These are phyloP conservation scores for Exophiala viscosa DNA, from an alignment of 2,329 filamentous ascomycete genomes.

Conservation along the genomic window DNA sequence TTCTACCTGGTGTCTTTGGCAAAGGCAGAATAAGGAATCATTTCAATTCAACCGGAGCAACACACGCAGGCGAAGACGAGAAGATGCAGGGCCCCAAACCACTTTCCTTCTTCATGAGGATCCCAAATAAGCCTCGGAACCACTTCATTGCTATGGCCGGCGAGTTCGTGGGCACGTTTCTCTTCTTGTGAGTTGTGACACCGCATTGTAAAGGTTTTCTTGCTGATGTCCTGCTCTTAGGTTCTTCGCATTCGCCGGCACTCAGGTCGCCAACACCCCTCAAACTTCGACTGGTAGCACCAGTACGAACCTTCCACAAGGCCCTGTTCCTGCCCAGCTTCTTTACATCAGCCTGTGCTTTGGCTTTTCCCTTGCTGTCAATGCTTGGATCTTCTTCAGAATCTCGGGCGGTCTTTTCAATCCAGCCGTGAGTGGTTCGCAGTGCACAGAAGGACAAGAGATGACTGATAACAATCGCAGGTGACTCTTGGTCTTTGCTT, in stretches of 20 bases:
- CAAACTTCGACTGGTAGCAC: slow-evolving; percentile 32
- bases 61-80: slow-evolving; percentile 16
- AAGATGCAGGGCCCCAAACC: slow-evolving; percentile 20
- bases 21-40: slow-evolving; percentile 2
- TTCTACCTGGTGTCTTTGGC: slow-evolving; percentile 25
- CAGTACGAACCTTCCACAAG: slow-evolving; percentile 22
- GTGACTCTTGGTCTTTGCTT: slow-evolving; percentile 60
- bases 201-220: not conserved
- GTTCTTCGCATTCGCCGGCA: slow-evolving; percentile 49
- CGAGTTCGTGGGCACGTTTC: slow-evolving; percentile 53
- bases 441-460: not conserved
- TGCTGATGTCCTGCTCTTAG: slow-evolving; percentile 3
- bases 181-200: slow-evolving; percentile 35
- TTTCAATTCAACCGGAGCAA: slow-evolving; percentile 14
- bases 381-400: slow-evolving; percentile 54
- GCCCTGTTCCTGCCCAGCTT: slow-evolving; percentile 36
- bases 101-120: slow-evolving; percentile 17
- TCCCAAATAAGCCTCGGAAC: slow-evolving; percentile 38
- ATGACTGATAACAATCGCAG: slow-evolving; percentile 28
- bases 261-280: slow-evolving; percentile 45
- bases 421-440: slow-evolving; percentile 38
- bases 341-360: slow-evolving; percentile 45
- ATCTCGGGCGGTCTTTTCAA: slow-evolving; percentile 53
- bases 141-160: slow-evolving; percentile 47
- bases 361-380: slow-evolving; percentile 48